Base-by-base conservation (phyloP, 176 grass and related monocot genomes). In the Oryza rufipogon region DNA sequence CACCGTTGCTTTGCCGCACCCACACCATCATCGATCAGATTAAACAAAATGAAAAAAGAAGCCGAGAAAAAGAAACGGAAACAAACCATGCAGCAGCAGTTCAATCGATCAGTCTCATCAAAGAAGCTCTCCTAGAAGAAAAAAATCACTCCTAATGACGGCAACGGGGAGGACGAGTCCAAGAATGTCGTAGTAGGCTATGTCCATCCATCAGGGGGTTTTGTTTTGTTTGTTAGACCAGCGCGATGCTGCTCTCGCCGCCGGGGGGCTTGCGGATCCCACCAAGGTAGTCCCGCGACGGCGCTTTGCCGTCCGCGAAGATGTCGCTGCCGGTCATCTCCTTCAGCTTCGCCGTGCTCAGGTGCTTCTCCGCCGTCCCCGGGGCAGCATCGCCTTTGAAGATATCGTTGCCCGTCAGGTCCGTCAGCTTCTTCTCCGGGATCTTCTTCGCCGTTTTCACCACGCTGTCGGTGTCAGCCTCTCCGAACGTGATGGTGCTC, bases 261-360 rank as follows among this genome's bases (percentile, higher is more conserved):
- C 95, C 92, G 3, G 95, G 95, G 0, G 95, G 95, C 81, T 97
- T 97, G 92, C 95, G 95, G 92, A 94, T 89, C 25, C 95, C 95
- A 2, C 95, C 92, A 0, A 97, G 89, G 88, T 89, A 97, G 71
- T 94, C 81, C 48, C 92, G 77, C 38, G 88, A 77, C 16, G 90
- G 83, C 12, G 92, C 90, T 81, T 94, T 86, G 45, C 86, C 90
- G 6, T 97, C 95, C 0, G 95, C 90, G 39, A 97, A 97, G 70
- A 97, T 97, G 86, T 97, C 88, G 23, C 84, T 94, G 77, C 95
- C 95, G 1, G 81, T 97, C 90, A 97, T 94, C 66, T 97, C 95
- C 76, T 92, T 94, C 47, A 97, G 88, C 86, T 97, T 97, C n/a
- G 90, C 92, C 10, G 81, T 86, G 86, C 95, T 97, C 70, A 89